These are phyloP conservation scores for Eucalyptus curtisii DNA, from an alignment of 345 rosid genomes.

Conservation along the genomic window DNA sequence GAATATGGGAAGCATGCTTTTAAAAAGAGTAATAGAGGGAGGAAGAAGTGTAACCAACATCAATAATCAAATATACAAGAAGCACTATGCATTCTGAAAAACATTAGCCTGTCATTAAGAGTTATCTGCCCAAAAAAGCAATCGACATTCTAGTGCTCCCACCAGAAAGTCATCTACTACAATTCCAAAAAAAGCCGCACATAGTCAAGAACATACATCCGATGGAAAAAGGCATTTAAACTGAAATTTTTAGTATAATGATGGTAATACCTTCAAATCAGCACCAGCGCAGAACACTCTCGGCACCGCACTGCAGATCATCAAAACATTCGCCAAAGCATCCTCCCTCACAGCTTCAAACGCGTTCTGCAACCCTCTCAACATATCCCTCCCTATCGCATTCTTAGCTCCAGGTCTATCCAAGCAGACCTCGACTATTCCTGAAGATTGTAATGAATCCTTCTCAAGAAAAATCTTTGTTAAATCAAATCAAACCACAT, in stretches of 20 bases:
- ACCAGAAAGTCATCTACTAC: not conserved
- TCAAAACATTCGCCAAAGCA: slow-evolving; percentile 48
- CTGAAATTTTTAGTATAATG: not conserved
- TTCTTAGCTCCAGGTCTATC: slow-evolving; percentile 62
- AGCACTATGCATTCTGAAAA: not conserved
- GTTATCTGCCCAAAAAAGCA: not conserved
- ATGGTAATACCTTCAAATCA: slow-evolving; percentile 60
- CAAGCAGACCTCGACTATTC: slow-evolving; percentile 71
- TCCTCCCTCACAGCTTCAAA: slow-evolving; percentile 49
- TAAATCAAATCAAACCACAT: not conserved
- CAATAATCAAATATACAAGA: not conserved
- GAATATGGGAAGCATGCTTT: not conserved
- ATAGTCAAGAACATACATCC: not conserved
- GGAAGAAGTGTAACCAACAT: not conserved
- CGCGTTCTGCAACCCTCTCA: slow-evolving; percentile 44
- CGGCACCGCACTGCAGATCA: slow-evolving; percentile 69
- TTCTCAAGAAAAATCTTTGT: not conserved
- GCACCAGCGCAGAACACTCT: slow-evolving; percentile 90
- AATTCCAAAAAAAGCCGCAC: not conserved
- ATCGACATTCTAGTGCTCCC: not conserved
- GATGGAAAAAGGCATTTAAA: not conserved
- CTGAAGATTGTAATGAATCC: slow-evolving; percentile 12
- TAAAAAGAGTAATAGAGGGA: not conserved
- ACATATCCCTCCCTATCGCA: slow-evolving; percentile 69
- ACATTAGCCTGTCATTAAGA: not conserved